Evolutionary conservation across 805 yeast genomes (phyloP), one percentile per base, ranked within the genome.

Genomic region (Nakazawaea peltata): DNA sequence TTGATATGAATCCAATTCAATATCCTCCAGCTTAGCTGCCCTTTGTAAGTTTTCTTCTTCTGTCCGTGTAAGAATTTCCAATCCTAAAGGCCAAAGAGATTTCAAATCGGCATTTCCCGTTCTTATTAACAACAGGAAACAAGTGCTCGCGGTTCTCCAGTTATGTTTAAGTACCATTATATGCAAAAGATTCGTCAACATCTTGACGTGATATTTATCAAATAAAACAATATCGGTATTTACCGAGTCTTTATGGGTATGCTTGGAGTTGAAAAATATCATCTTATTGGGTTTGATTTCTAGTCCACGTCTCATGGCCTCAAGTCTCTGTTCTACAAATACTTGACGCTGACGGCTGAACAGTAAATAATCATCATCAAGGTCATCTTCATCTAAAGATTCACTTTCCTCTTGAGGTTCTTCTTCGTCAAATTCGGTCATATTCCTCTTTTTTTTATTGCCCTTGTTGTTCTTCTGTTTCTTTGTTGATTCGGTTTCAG

Each of bases 51-150:
- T 12, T 30, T 27, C 11, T 29, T 47, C 48, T 36, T 49, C 53
- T 30, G 53, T 30, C 17, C 49, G 37, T 22, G 48, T 46, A 16
- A 80, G 47, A 4, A 80, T 71, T 40, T 74, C 78, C 4, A 74
- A 51, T 0, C 82, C 87, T 1, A 78, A 25, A 0, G 81, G 71
- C 88, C 88, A 81, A 9, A 79, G 48, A 3, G 68, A 54, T 36
- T 75, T 57, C 5, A 78, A 49, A 48, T 81, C 84, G 9, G 72
- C 62, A 1, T 51, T 51, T 1, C 69, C 69, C 1, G 70, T 44
- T 34, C 80, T 51, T 3, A 76, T 49, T 16, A 81, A 49, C 2
- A 73, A 35, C 8, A 72, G 51, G 43, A 75, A 74, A 6, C 74
- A 54, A 36, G 63, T 63, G 45, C 72, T 75, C 0, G 83, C 81